Base-by-base conservation (phyloP, 768 basidiomycete genomes). In the Saitozyma sp. region DNA sequence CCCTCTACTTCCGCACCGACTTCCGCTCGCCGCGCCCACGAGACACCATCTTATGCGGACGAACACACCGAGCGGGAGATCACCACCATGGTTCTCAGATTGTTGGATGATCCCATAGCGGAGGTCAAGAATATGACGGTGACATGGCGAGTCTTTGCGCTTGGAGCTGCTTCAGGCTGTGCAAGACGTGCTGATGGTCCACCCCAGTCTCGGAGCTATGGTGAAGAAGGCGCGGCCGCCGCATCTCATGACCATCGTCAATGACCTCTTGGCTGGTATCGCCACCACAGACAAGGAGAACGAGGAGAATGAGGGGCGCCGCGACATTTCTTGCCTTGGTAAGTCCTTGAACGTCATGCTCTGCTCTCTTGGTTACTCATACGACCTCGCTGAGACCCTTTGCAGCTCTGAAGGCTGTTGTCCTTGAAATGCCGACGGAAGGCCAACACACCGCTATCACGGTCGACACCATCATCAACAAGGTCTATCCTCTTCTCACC, bases 61-160 rank as follows among this genome's bases (percentile, higher is more conserved):
- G 94, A 97, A 77, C 70, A 83, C 6, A 85, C 88, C 40, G 96
- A 99, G 83, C 86, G 83, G 77, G 90, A 89, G 76, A 87, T 95
- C 55, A 84, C 95, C 52, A 86, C 85, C 48, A 87, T 89, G 77
- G 92, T 98, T 1, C 83, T 97, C 49, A 83, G 86, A 41, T 39
- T 52, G 19, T 85, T 97, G 17, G 89, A 91, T 75, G 96, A 99
- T 81, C 89, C 88, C 80, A 97, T 94, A 69, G 92, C 92, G 8
- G 96, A 99, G 82, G 96, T 98, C 67, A 98, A 98, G 83, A 96
- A 96, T 74, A 89, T 91, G 78, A 92, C 92, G 2, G 95, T 96
- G 10, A 92, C 94, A 82, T 94, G 92, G 95, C 90, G 69, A 57
- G 85, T 77, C 11, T n/a, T 29, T 29, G 29, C 29, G 29, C 29